Conservation (phyloP, 2,329 filamentous ascomycete species). For the Nigrograna mackinnonii region DNA sequence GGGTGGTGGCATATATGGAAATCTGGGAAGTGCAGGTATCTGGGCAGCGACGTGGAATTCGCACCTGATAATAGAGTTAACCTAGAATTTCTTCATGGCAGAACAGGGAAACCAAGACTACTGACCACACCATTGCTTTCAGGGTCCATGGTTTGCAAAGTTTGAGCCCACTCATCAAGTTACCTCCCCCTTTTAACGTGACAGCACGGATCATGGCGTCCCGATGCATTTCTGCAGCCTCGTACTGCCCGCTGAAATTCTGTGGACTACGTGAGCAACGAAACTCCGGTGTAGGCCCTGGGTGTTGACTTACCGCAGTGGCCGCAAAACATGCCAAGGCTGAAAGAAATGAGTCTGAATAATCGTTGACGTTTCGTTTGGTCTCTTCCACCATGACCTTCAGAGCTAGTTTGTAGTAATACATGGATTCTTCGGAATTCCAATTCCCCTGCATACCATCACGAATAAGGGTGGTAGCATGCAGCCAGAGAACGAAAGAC, state of each 20-base stretch:
- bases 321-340: slow-evolving; percentile 21
- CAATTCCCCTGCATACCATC: slow-evolving; percentile 14
- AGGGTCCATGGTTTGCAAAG: slow-evolving; percentile 11
- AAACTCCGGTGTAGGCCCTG: background rate
- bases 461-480: slow-evolving; percentile 20
- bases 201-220: slow-evolving; percentile 20
- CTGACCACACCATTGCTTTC: slow-evolving; percentile 22
- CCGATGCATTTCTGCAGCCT: slow-evolving; percentile 19
- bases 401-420: slow-evolving; percentile 18
- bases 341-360: slow-evolving; percentile 16
- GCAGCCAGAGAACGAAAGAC: slow-evolving; percentile 22
- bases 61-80: slow-evolving; percentile 12
- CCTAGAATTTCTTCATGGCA: background rate
- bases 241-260: slow-evolving; percentile 19
- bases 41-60: slow-evolving; percentile 23
- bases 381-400: slow-evolving; percentile 16
- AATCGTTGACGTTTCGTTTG: slow-evolving; percentile 7
- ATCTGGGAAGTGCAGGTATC: slow-evolving; percentile 9
- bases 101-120: background rate
- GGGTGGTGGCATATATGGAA: slow-evolving; percentile 13
- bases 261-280: background rate
- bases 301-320: slow-evolving; percentile 17
- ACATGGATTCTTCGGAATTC: slow-evolving; percentile 16
- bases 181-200: slow-evolving; percentile 16
- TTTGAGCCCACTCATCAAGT: slow-evolving; percentile 15